Evolutionary conservation across 345 rosid genomes (phyloP).

Genomic region (Euclidium syriacum): DNA sequence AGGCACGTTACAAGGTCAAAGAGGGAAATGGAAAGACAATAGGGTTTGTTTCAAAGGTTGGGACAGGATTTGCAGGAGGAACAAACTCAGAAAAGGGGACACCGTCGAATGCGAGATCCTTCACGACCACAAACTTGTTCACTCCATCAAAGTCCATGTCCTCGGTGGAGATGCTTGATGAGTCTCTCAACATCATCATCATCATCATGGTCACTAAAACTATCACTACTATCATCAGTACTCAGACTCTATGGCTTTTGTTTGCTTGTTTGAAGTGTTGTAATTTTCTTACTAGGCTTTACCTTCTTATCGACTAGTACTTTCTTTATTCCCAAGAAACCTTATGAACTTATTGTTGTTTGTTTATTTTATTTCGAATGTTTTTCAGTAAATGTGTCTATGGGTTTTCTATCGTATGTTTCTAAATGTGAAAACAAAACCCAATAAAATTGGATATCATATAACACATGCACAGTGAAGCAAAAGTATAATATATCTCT

Average conservation of each 20-base stretch:
- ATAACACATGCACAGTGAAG: too few relatives aligned
- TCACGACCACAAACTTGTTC: background rate
- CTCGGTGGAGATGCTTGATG: background rate
- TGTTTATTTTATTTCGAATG: background rate
- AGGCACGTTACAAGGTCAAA: background rate
- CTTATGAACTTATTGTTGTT: background rate
- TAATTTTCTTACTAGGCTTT: too few relatives aligned
- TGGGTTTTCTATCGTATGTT: too few relatives aligned
- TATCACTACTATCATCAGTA: too few relatives aligned
- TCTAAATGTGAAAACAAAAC: too few relatives aligned
- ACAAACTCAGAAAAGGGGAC: background rate
- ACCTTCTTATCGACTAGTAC: too few relatives aligned
- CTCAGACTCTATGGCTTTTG: too few relatives aligned
- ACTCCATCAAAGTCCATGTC: constrained; percentile 4
- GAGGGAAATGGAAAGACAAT: constrained; percentile 13
- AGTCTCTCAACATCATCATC: too few relatives aligned
- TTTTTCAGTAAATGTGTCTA: background rate
- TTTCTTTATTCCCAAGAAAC: background rate
- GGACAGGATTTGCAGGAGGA: constrained; percentile 26
- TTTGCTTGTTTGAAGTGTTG: too few relatives aligned
- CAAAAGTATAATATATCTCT: too few relatives aligned
- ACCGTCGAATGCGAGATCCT: constrained; percentile 3
- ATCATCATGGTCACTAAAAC: too few relatives aligned
- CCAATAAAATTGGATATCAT: too few relatives aligned
- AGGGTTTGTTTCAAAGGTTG: constrained; percentile 21